Base-by-base conservation (phyloP, 1,139 yeast genomes). In the Taiozyma sp. region DNA sequence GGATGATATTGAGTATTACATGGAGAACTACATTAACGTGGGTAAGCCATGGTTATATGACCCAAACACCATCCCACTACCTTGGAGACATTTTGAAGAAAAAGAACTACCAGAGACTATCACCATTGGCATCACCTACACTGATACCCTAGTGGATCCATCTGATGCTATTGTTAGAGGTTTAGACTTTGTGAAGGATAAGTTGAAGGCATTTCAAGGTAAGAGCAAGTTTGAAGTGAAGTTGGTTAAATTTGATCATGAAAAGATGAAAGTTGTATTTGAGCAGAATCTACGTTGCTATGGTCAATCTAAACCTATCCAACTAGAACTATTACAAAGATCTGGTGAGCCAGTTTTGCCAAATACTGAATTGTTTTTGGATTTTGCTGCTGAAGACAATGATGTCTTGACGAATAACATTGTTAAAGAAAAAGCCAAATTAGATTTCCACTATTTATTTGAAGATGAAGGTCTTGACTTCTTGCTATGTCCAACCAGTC, bases 281-380 rank as follows among this genome's bases (percentile, higher is more conserved):
- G 82, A 82, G 14, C 73, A 80, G 40, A 82, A 81, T 19, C 65
- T 76, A 36, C 60, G 58, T 32, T 52, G 60, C 12, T 67, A 68
- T 57, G 65, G 65, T 28, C 65, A 73, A n/a, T 77, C 84, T 63
- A 90, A 83, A 65, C 88, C 88, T 44, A 83, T 83, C 64, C 64
- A 68, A 52, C 76, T 72, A 56, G 87, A 82, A 66, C 71, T 76
- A 48, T 69, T 84, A 51, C 68, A 72, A 23, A 78, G 70, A 4
- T 80, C 87, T 8, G 90, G 90, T 44, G 92, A 84, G 65, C 90
- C 90, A 43, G 66, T 84, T 52, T 58, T 70, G 27, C 82, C 81
- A 54, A 76, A 84, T 59, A 83, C 89, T 44, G 75, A 80, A 64
- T 80, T 86, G 79, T 73, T 75, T 46, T 70, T 84, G 58, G 75